These are phyloP conservation scores for Heterobasidion annosum DNA, from an alignment of 1,284 basidiomycete species.

Conservation along the genomic window DNA sequence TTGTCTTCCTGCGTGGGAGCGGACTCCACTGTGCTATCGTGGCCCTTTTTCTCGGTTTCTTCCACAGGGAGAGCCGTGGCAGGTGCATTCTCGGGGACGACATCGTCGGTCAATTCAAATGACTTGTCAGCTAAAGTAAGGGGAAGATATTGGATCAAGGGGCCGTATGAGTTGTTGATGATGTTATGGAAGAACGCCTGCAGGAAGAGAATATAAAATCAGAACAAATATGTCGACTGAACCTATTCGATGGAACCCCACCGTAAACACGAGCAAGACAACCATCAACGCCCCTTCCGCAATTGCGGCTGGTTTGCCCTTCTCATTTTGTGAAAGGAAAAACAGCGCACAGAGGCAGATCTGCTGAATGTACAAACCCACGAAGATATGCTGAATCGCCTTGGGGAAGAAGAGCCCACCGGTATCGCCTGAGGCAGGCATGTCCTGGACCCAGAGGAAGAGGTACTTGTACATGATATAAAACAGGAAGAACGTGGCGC, in stretches of 20 bases:
- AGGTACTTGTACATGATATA: slow-evolving; percentile 87
- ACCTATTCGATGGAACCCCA: slow-evolving; percentile 26
- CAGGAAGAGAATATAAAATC: not conserved
- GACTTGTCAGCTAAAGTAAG: slow-evolving; percentile 49
- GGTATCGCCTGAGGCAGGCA: slow-evolving; percentile 70
- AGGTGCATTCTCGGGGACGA: not conserved
- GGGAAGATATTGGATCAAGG: slow-evolving; percentile 60
- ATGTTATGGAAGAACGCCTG: slow-evolving; percentile 62
- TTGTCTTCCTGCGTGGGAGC: not conserved
- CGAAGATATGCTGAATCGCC: slow-evolving; percentile 88
- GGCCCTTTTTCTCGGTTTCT: not conserved
- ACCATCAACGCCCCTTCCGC: slow-evolving; percentile 79
- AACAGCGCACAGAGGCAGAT: slow-evolving; percentile 81
- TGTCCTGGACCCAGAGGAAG: slow-evolving; percentile 77
- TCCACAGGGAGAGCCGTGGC: not conserved
- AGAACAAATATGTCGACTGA: slow-evolving; percentile 5
- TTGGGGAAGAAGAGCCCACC: slow-evolving; percentile 95
- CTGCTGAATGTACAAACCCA: slow-evolving; percentile 85
- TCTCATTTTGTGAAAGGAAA: slow-evolving; percentile 66
- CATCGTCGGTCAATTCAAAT: slow-evolving; percentile 5
- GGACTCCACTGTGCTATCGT: not conserved
- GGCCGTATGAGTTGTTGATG: slow-evolving; percentile 62
- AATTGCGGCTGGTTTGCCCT: slow-evolving; percentile 45
- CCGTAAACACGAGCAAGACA: slow-evolving; percentile 74
- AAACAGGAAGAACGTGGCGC: slow-evolving; percentile 76